Conservation (phyloP, 345 rosid genomes). For the Cardamine chenopodiifolia region DNA sequence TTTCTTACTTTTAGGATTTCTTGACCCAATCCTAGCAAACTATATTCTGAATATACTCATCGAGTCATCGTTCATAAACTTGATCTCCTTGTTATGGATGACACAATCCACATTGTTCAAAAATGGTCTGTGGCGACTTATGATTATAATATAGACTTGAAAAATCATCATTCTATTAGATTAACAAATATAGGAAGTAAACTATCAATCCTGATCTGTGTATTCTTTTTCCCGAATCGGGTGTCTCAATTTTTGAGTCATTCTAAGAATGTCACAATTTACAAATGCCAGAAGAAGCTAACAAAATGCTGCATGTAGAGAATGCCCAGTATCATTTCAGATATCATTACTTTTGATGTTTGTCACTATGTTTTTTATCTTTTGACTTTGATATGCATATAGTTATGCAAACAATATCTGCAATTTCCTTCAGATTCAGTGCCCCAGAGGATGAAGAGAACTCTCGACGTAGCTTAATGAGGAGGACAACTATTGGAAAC, state of each 20-base stretch:
- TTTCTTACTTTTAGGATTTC: constrained; percentile 1
- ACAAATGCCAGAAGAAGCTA: constrained; percentile 12
- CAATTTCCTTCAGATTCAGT: constrained; percentile 61
- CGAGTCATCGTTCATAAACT: not conserved
- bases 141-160: not conserved
- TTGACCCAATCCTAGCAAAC: not conserved
- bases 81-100: constrained; percentile 28
- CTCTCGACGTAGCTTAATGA: constrained; percentile 54
- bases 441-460: constrained; percentile 90
- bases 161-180: constrained; percentile 3
- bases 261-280: constrained; percentile 1
- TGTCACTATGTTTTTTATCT: constrained; percentile 14
- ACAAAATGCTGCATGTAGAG: constrained; percentile 19
- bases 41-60: constrained; percentile 14
- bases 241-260: constrained; percentile 18
- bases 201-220: not conserved
- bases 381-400: constrained; percentile 11
- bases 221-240: not conserved
- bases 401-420: constrained; percentile 18
- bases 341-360: constrained; percentile 15
- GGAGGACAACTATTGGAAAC: constrained; percentile 96
- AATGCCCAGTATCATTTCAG: not conserved
- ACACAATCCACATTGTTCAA: constrained; percentile 9
- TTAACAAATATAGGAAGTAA: constrained; percentile 3
- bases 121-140: constrained; percentile 24